These are phyloP conservation scores for Coix lacrymajobi DNA, from an alignment of 176 grass and related monocot species.

Conservation along the genomic window DNA sequence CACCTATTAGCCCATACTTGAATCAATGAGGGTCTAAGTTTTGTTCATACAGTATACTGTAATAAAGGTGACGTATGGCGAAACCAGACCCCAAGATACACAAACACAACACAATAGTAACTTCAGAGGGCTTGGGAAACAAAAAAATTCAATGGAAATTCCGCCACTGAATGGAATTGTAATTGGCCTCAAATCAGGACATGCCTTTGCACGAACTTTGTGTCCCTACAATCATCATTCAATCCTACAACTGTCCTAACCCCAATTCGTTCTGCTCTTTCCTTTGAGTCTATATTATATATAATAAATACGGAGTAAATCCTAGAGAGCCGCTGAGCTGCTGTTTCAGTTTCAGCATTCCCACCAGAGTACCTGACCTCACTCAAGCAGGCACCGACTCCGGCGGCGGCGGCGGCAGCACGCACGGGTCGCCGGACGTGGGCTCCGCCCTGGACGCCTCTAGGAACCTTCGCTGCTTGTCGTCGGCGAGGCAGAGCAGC, in stretches of 20 bases:
- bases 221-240: neutral
- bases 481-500: conserved; percentile 60
- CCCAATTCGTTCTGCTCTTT: neutral
- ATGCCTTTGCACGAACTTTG: neutral
- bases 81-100: no score
- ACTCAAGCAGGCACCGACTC: no score
- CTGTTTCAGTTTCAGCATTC: no score
- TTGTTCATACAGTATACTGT: no score
- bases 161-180: neutral
- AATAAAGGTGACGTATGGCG: no score
- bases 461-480: conserved; percentile 53
- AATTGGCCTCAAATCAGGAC: neutral
- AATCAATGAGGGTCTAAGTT: no score
- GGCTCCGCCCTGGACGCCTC: conserved; percentile 38
- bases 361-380: no score
- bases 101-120: no score
- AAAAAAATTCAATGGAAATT: no score
- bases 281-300: neutral
- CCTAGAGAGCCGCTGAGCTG: neutral
- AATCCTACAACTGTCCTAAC: neutral
- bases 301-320: neutral
- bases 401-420: conserved; percentile 10
- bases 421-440: conserved; percentile 30
- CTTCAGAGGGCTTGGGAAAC: neutral
- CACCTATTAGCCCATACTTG: no score